These are phyloP conservation scores for Penicillium sp. DNA, from an alignment of 2,329 filamentous ascomycete species.

Conservation along the genomic window DNA sequence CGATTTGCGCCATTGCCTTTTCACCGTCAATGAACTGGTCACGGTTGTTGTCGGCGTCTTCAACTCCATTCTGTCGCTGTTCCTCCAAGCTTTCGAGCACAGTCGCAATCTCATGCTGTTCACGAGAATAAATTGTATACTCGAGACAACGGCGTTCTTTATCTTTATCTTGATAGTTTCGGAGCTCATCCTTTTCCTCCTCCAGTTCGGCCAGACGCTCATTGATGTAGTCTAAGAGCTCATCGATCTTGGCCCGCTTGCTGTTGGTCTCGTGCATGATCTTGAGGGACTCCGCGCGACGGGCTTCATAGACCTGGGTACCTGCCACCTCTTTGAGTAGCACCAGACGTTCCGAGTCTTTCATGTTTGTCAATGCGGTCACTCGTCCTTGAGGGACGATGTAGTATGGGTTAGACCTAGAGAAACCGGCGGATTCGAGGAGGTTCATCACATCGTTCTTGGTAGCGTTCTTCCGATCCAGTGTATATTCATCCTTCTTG, in stretches of 20 bases:
- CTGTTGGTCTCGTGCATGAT: constrained; percentile 97
- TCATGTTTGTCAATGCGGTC: constrained; percentile 97
- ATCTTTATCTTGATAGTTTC: constrained; percentile 93
- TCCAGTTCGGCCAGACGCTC: constrained; percentile 86
- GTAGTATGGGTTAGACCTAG: constrained; percentile 96
- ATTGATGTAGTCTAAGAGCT: constrained; percentile 86
- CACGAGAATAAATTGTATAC: constrained; percentile 89
- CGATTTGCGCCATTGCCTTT: constrained; percentile 73
- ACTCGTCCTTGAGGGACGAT: constrained; percentile 98
- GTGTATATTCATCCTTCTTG: constrained; percentile 98
- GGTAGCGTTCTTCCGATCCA: constrained; percentile 94
- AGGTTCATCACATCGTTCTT: constrained; percentile 94
- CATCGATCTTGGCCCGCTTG: constrained; percentile 92
- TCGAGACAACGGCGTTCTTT: constrained; percentile 87
- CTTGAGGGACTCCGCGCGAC: constrained; percentile 86
- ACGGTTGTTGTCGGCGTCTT: constrained; percentile 79
- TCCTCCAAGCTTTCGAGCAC: constrained; percentile 82
- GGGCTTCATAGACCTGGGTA: constrained; percentile 93
- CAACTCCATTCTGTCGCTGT: constrained; percentile 76
- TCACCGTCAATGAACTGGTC: constrained; percentile 76
- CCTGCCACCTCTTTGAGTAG: constrained; percentile 97
- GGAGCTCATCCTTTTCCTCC: constrained; percentile 94
- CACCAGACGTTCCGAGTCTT: constrained; percentile 85
- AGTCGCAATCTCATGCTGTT: constrained; percentile 76
- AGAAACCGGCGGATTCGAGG: constrained; percentile 93